Conservation (phyloP, 1,139 yeast genomes). For the Yamadazyma sp. region DNA sequence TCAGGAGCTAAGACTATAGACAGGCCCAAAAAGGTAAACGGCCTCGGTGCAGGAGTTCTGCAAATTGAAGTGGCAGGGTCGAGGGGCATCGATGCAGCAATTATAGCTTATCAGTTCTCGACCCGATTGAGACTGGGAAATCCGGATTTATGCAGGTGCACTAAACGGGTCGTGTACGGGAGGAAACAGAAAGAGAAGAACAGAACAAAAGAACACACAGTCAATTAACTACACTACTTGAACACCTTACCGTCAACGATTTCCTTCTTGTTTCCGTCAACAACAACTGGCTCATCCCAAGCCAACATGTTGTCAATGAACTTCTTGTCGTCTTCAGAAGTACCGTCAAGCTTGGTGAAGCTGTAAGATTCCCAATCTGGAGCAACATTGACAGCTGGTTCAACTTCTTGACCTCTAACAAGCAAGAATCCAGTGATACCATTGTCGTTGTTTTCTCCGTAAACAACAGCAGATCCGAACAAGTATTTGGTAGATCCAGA, state of each 20-base stretch:
- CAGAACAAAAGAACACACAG: too few relatives aligned
- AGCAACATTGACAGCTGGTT: conserved; percentile 95
- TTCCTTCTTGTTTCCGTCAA: conserved; percentile 45
- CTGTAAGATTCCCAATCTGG: conserved; percentile 91
- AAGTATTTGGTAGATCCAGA: conserved; percentile 88
- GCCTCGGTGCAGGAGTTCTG: too few relatives aligned
- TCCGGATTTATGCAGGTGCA: too few relatives aligned
- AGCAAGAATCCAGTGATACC: conserved; percentile 95
- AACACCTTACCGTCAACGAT: conserved; percentile 55
- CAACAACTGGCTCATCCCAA: conserved; percentile 51
- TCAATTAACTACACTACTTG: too few relatives aligned
- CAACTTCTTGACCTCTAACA: conserved; percentile 90
- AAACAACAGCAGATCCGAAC: conserved; percentile 92
- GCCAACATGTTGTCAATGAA: conserved; percentile 52
- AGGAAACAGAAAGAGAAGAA: too few relatives aligned
- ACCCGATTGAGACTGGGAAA: too few relatives aligned
- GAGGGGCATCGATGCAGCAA: too few relatives aligned
- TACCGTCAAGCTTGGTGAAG: conserved; percentile 45
- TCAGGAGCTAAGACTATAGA: too few relatives aligned
- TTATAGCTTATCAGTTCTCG: too few relatives aligned
- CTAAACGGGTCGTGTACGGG: too few relatives aligned
- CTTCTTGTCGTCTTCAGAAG: conserved; percentile 35
- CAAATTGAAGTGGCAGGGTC: too few relatives aligned
- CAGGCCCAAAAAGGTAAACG: too few relatives aligned
- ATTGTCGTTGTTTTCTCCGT: conserved; percentile 98